Conservation (phyloP, 352 stramenopile species). For the Hyphochytrium catenoides region DNA sequence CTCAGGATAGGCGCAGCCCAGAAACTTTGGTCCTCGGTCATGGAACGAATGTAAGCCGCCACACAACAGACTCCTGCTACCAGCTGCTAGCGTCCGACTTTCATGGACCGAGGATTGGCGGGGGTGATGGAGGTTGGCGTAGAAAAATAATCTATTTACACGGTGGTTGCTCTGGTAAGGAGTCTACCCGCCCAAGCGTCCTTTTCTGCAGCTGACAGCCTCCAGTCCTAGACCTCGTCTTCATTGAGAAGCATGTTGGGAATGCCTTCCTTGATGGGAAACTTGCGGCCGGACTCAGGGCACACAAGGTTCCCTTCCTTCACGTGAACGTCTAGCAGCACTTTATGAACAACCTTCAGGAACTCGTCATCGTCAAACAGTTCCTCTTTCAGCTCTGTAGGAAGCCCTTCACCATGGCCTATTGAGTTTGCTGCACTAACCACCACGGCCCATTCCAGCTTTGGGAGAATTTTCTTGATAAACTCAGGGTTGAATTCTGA, state of each 20-base stretch:
- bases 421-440: conserved; percentile 41
- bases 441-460: conserved; percentile 67
- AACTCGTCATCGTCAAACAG: conserved; percentile 26
- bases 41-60: too few relatives aligned
- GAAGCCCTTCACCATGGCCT: conserved; percentile 33
- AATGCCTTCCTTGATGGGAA: conserved; percentile 88
- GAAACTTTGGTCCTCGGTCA: too few relatives aligned
- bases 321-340: conserved; percentile 80
- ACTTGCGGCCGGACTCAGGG: conserved; percentile 81
- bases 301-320: conserved; percentile 86
- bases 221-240: conserved; percentile 68
- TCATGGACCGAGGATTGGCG: too few relatives aligned
- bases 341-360: conserved; percentile 61
- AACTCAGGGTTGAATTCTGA: conserved; percentile 58
- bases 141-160: too few relatives aligned
- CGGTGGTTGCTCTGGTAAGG: too few relatives aligned
- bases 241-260: conserved; percentile 89
- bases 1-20: too few relatives aligned
- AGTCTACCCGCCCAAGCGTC: too few relatives aligned
- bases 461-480: conserved; percentile 61
- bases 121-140: too few relatives aligned
- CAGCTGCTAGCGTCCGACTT: too few relatives aligned
- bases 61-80: too few relatives aligned
- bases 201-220: too few relatives aligned
- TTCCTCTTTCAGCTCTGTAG: conserved; percentile 20